A percentile compares a stretch with the other conserved stretches of the same genome.
These are phyloP conservation scores for Colletotrichum sp. DNA, from an alignment of 2,329 filamentous ascomycete genomes.

Conservation along the genomic window DNA sequence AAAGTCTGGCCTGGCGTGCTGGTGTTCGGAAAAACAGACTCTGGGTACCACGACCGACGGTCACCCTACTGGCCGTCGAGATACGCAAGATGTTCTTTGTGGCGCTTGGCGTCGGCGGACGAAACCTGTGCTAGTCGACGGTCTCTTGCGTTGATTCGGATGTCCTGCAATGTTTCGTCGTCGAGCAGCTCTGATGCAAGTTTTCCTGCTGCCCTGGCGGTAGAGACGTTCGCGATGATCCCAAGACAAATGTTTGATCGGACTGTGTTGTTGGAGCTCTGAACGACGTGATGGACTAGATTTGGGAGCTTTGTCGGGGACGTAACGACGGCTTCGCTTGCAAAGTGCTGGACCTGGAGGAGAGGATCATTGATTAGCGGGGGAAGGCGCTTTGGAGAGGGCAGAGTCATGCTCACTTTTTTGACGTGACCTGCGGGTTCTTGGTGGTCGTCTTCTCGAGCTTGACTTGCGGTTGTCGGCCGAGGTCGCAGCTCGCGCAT, in stretches of 20 bases:
- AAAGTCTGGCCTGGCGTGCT: not conserved
- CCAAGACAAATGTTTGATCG: not conserved
- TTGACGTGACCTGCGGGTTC: fast-evolving
- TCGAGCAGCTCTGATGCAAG: not conserved
- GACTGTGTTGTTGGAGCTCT: not conserved
- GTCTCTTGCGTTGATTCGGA: not conserved
- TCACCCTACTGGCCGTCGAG: not conserved
- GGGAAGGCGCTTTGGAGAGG: not conserved
- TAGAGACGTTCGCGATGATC: fast-evolving
- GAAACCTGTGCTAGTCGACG: not conserved
- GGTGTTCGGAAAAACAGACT: not conserved
- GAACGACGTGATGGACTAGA: fast-evolving
- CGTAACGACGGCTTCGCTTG: not conserved
- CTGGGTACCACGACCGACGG: not conserved
- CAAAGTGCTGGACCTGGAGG: not conserved
- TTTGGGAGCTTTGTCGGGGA: not conserved
- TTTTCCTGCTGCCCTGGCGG: not conserved
- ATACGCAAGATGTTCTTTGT: fast-evolving
- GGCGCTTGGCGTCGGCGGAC: not conserved
- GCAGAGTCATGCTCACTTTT: not conserved
- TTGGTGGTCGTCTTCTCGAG: not conserved
- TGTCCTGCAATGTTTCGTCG: not conserved
- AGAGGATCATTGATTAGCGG: not conserved
- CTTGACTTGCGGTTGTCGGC: not conserved
- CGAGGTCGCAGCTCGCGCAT: not conserved